Evolutionary conservation across 2,329 filamentous ascomycete species (phyloP).

Genomic region (Byssochlamys sp.): DNA sequence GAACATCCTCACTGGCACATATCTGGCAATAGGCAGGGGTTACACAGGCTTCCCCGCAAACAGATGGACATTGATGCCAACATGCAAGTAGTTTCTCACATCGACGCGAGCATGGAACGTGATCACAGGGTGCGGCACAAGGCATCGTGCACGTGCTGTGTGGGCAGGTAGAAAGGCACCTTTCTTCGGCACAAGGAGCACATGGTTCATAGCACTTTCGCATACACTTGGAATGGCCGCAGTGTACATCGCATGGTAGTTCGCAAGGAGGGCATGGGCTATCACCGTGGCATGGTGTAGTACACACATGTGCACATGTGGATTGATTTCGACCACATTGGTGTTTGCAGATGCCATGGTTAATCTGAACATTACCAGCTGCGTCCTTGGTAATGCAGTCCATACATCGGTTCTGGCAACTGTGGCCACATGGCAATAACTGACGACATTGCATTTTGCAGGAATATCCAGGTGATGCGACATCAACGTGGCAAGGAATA

Average conservation of each 20-base stretch:
- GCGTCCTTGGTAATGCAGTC: constrained; percentile 34
- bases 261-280: constrained; percentile 19
- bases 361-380: constrained; percentile 13
- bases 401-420: constrained; percentile 41
- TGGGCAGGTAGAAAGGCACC: constrained; percentile 47
- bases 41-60: constrained; percentile 58
- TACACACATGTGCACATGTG: constrained; percentile 51
- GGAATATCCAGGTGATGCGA: constrained; percentile 29
- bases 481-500: constrained; percentile 43
- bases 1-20: too few relatives aligned
- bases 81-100: constrained; percentile 48
- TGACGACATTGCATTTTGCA: constrained; percentile 44
- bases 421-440: constrained; percentile 49
- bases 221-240: constrained; percentile 49
- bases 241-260: constrained; percentile 45
- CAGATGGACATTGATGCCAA: constrained; percentile 54
- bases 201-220: constrained; percentile 52
- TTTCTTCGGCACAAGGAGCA: constrained; percentile 44
- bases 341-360: constrained; percentile 37
- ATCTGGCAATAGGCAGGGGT: background rate
- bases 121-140: constrained; percentile 59
- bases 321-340: constrained; percentile 43
- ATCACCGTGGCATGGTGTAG: constrained; percentile 42
- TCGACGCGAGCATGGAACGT: constrained; percentile 54
- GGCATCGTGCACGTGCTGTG: constrained; percentile 45